phyloP scores from a whole-genome alignment of 2,329 filamentous ascomycete genomes.

The Arthrobotrys iridis region DNA sequence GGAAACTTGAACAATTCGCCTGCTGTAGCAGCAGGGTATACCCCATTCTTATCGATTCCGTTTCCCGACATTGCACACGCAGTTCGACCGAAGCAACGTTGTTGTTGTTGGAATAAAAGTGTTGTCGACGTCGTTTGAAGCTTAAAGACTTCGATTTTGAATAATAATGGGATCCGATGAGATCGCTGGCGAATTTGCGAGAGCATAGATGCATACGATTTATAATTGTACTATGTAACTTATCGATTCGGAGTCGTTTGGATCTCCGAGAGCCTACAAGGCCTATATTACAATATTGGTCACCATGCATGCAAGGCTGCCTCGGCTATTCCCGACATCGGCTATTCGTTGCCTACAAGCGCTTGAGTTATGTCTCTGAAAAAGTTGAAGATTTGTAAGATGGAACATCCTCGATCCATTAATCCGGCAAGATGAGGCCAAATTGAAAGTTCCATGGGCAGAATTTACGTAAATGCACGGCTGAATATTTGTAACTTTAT shows the following conservation, averaged over 20 bases:
- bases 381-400: neutral
- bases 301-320: neutral
- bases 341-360: neutral
- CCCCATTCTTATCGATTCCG: slow-evolving; percentile 3
- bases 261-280: slow-evolving; percentile 9
- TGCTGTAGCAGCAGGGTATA: slow-evolving; percentile 55
- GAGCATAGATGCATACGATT: neutral
- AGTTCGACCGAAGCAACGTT: neutral
- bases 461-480: too few species aligned
- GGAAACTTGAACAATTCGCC: slow-evolving; percentile 72
- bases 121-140: slow-evolving; percentile 18
- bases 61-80: slow-evolving; percentile 4
- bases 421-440: too few species aligned
- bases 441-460: too few species aligned
- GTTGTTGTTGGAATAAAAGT: slow-evolving; percentile 15
- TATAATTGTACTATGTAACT: neutral
- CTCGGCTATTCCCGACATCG: slow-evolving; percentile 38
- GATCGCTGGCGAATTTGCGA: neutral
- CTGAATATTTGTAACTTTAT: too few species aligned
- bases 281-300: too few species aligned
- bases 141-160: neutral
- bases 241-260: neutral
- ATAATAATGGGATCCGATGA: neutral
- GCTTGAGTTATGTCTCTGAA: neutral
- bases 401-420: too few species aligned